These are phyloP conservation scores for Chenopodium suecicum DNA, from an alignment of 148 eudicot genomes.

Conservation along the genomic window DNA sequence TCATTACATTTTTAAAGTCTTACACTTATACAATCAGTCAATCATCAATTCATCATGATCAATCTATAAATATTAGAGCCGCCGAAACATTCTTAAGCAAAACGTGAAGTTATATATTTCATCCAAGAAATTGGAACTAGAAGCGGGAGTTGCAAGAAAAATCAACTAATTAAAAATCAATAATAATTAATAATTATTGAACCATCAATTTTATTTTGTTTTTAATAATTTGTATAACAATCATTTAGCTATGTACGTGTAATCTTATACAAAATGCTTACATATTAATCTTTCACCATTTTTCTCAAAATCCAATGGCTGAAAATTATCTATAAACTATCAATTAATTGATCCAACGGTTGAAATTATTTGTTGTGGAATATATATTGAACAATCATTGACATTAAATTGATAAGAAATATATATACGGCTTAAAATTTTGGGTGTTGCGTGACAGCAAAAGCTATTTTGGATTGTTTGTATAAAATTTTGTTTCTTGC, in stretches of 20 bases:
- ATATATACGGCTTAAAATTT: background rate
- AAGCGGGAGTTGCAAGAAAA: conserved; percentile 1
- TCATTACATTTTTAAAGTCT: too few relatives aligned
- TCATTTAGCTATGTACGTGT: conserved; percentile 8
- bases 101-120: background rate
- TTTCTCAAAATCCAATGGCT: too few relatives aligned
- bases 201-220: background rate
- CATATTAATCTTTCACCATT: background rate
- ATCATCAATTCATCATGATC: background rate
- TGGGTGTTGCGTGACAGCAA: too few relatives aligned
- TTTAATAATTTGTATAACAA: background rate
- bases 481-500: background rate
- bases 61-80: too few relatives aligned
- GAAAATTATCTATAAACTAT: too few relatives aligned
- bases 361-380: too few relatives aligned
- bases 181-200: background rate
- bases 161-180: background rate
- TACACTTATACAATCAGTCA: too few relatives aligned
- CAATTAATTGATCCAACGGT: too few relatives aligned
- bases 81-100: background rate
- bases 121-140: background rate
- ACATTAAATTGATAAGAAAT: background rate
- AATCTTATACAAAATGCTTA: background rate
- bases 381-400: background rate
- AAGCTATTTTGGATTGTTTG: background rate